Base-by-base conservation (phyloP, 352 stramenopile species). In the Pythium pyrilobum region DNA sequence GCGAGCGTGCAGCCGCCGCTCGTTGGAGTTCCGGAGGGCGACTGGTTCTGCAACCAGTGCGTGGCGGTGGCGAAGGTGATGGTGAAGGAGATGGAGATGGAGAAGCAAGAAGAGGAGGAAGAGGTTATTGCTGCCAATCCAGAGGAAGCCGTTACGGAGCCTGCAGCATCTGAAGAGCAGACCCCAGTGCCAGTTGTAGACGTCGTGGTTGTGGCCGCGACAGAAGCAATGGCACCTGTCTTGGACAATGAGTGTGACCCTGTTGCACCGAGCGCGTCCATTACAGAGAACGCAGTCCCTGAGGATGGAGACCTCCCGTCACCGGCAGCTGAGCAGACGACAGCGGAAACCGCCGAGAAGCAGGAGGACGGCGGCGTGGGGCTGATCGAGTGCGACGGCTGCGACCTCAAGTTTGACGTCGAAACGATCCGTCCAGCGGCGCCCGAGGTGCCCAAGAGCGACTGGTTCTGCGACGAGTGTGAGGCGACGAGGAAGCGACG, bases 301-400 rank as follows among this genome's bases (percentile, higher is more conserved):
- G n/a, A n/a, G n/a, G n/a, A n/a, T n/a, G n/a, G n/a, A n/a, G n/a
- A n/a, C n/a, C n/a, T n/a, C n/a, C n/a, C n/a, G n/a, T n/a, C n/a
- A n/a, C n/a, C n/a, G n/a, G n/a, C n/a, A n/a, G n/a, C n/a, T n/a
- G n/a, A n/a, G n/a, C n/a, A n/a, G 7, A 5, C 12, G 29, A 16
- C n/a, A 20, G 5, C 28, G 23, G 18, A 33, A 34, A 21, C 12
- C 21, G 47, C 6, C 4, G 33, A n/a, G 21, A 27, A 41, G 29
- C 27, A 5, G 1, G 40, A 23, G 15, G 36, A 20, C 11, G 28
- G 31, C 28, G 23, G 16, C 20, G 60, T 81, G 25, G 83, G 66
- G 1, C 38, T 87, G 20, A 53, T 92, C n/a, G 67, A 89, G 32
- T 91, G 82, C 43, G 77, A 90, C 29, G 74, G 77, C 0, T 92